Evolutionary conservation across 768 basidiomycete genomes (phyloP).

Genomic region (Mycena epipterygia): DNA sequence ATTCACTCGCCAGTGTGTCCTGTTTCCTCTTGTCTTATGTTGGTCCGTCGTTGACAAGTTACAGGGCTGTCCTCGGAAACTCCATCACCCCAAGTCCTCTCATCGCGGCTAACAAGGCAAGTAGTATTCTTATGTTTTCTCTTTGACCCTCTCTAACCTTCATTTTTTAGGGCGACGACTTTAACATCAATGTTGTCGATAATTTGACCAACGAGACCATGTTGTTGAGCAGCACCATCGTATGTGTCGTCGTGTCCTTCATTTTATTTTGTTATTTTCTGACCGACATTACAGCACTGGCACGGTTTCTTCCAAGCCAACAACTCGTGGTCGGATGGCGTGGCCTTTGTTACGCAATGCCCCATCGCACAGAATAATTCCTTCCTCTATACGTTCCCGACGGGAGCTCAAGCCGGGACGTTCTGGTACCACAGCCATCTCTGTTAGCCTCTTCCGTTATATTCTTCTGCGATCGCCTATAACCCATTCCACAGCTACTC

Average conservation of each 20-base stretch:
- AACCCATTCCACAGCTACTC: too few species aligned
- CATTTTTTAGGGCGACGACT: neutral
- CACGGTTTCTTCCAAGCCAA: conserved; percentile 20
- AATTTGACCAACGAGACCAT: neutral
- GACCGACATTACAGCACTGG: conserved; percentile 4
- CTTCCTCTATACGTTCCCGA: neutral
- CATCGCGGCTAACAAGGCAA: too few species aligned
- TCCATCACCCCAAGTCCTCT: too few species aligned
- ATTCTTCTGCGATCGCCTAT: too few species aligned
- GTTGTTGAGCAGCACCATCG: neutral
- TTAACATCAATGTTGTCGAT: neutral
- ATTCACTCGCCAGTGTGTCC: too few species aligned
- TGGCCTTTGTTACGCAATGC: neutral
- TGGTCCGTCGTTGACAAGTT: too few species aligned
- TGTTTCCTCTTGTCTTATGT: too few species aligned
- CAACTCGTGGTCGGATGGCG: neutral
- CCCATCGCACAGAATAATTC: neutral
- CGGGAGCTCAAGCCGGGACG: neutral
- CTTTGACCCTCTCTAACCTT: too few species aligned
- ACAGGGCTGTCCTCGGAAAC: too few species aligned
- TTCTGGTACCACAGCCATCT: conserved; percentile 25
- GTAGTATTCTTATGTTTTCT: too few species aligned
- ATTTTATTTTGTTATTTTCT: neutral
- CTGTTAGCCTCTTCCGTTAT: too few species aligned
- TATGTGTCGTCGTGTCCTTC: neutral